Evolutionary conservation across 345 rosid genomes (phyloP).

Genomic region (Triadica sebifera): DNA sequence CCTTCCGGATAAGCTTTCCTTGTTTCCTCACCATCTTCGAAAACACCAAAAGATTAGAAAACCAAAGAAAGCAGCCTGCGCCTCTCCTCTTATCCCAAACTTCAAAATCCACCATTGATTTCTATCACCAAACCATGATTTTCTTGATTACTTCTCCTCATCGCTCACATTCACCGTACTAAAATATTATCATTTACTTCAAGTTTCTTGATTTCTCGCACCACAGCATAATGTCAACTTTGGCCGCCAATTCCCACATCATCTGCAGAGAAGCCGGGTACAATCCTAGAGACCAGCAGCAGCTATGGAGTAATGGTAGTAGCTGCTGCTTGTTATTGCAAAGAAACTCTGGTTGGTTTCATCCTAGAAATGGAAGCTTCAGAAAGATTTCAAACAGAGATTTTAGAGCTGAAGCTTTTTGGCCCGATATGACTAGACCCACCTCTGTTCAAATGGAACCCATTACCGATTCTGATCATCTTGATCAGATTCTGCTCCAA

Average conservation of each 20-base stretch:
- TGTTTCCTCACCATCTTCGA: background rate
- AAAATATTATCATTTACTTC: background rate
- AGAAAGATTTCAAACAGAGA: conserved; percentile 40
- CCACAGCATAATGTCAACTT: conserved; percentile 43
- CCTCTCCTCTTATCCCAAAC: background rate
- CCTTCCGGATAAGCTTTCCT: conserved; percentile 24
- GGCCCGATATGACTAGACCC: conserved; percentile 63
- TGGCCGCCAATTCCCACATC: conserved; percentile 49
- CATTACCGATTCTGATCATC: conserved; percentile 61
- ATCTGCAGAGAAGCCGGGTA: conserved; percentile 39
- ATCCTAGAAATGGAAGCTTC: conserved; percentile 27
- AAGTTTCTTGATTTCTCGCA: background rate
- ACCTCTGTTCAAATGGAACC: conserved; percentile 65
- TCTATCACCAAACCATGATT: conserved; percentile 6
- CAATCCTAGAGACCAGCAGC: conserved; percentile 43
- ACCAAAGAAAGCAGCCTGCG: background rate
- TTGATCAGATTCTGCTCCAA: conserved; percentile 55
- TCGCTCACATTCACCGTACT: background rate
- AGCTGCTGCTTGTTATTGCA: conserved; percentile 31
- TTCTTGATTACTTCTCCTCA: background rate
- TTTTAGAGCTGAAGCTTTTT: conserved; percentile 42
- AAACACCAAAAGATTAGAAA: background rate
- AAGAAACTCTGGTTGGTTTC: conserved; percentile 35
- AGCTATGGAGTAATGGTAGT: conserved; percentile 29
- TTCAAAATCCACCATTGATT: background rate